Evolutionary conservation across 345 rosid species (phyloP).

Genomic region (thale cress (Arabidopsis thaliana)): DNA sequence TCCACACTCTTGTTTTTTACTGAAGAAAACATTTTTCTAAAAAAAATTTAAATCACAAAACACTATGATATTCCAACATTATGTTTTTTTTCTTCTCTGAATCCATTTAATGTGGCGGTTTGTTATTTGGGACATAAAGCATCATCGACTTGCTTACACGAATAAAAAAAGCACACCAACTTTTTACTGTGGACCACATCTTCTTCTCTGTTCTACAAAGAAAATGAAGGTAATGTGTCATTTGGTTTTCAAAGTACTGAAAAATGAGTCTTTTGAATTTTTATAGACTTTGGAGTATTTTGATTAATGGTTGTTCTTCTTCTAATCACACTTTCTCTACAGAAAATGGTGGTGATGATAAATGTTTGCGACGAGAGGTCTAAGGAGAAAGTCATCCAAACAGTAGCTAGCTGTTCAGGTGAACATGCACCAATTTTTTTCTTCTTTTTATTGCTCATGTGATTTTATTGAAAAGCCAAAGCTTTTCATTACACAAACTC

Average conservation of each 20-base stretch:
- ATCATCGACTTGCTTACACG: not conserved
- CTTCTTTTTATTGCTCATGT: not conserved
- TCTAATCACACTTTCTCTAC: constrained; percentile 20
- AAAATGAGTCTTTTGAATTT: not conserved
- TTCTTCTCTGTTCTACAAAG: not conserved
- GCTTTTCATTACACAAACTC: not conserved
- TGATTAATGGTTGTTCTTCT: not conserved
- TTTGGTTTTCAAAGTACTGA: not conserved
- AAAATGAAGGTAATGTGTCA: constrained; percentile 27
- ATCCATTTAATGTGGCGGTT: not conserved
- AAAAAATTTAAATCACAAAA: not conserved
- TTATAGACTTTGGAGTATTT: not conserved
- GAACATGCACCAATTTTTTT: not conserved
- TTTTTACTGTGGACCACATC: not conserved
- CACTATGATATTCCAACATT: not conserved
- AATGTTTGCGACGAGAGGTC: constrained; percentile 55
- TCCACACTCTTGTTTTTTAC: constrained; percentile 24
- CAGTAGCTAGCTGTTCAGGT: constrained; percentile 59
- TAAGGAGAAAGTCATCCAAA: constrained; percentile 58
- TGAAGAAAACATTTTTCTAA: not conserved
- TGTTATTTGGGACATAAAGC: constrained; percentile 18
- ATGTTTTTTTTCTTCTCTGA: not conserved
- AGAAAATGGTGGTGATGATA: constrained; percentile 73
- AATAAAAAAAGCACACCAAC: not conserved
- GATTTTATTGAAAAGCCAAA: not conserved